These are phyloP conservation scores for Pneumocystis sp. DNA, from an alignment of 1,139 yeast genomes.

Conservation along the genomic window DNA sequence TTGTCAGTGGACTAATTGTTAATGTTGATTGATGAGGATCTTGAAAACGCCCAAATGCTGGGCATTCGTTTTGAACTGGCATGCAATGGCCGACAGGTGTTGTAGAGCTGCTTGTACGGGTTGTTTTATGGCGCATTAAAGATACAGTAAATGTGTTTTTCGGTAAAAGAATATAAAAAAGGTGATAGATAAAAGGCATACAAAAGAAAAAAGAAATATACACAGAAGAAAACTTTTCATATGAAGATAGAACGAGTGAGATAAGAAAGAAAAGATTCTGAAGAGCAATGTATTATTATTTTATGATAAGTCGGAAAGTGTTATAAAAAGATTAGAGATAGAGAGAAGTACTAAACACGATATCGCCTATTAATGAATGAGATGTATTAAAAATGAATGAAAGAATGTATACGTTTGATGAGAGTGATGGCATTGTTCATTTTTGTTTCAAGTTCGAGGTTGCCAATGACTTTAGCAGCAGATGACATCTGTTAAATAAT, in stretches of 20 bases:
- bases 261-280: not conserved
- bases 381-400: slow-evolving; percentile 19
- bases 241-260: not conserved
- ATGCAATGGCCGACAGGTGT: not conserved
- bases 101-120: not conserved
- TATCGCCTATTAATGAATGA: slow-evolving; percentile 81
- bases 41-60: not conserved
- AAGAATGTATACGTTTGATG: not conserved
- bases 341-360: slow-evolving; percentile 89
- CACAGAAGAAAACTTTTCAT: not conserved
- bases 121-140: not conserved
- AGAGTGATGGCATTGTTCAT: slow-evolving; percentile 52
- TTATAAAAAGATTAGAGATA: slow-evolving; percentile 37
- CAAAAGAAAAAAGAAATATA: not conserved
- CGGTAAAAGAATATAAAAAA: not conserved
- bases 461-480: slow-evolving; percentile 89
- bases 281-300: not conserved
- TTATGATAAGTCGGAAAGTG: too few species aligned
- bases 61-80: not conserved
- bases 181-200: not conserved
- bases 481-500: slow-evolving; percentile 1
- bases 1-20: slow-evolving; percentile 9
- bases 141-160: not conserved
- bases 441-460: slow-evolving; percentile 66
- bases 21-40: slow-evolving; percentile 6